Evolutionary conservation across 2,329 filamentous ascomycete genomes (phyloP).

Genomic region (Clonostachys rhizophaga): DNA sequence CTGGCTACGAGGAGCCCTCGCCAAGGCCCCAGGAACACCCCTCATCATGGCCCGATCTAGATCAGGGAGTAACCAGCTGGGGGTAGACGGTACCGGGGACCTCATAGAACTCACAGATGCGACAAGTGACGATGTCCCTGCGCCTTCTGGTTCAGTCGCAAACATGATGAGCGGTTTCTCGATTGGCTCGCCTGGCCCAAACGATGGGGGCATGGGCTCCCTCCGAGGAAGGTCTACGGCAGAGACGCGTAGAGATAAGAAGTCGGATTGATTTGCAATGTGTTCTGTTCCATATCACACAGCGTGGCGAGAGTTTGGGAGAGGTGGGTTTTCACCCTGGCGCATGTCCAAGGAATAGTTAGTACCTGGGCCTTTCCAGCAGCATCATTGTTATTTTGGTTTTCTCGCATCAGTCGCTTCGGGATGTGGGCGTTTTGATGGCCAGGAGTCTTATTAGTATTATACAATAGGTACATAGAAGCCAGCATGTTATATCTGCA

Average conservation of each 20-base stretch:
- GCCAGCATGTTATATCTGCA: not conserved
- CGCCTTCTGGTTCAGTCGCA: not conserved
- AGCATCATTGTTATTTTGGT: too few relatives aligned
- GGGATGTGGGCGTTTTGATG: not conserved
- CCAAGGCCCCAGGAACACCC: slow-evolving; percentile 53
- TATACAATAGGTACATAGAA: not conserved
- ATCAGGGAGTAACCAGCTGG: slow-evolving; percentile 11
- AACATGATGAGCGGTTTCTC: slow-evolving; percentile 3
- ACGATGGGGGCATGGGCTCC: slow-evolving; percentile 24
- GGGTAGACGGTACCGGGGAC: slow-evolving; percentile 46
- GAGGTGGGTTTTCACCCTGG: not conserved
- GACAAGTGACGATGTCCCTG: slow-evolving; percentile 47
- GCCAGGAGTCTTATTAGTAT: not conserved
- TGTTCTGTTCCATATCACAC: not conserved
- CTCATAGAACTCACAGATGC: slow-evolving; percentile 69
- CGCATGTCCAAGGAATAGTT: not conserved
- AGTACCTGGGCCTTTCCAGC: too few relatives aligned
- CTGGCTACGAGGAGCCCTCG: slow-evolving; percentile 82
- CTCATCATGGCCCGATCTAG: slow-evolving; percentile 31
- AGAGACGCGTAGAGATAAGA: not conserved
- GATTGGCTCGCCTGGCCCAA: slow-evolving; percentile 26
- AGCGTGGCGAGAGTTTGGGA: not conserved
- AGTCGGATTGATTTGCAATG: not conserved
- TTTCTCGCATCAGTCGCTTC: not conserved
- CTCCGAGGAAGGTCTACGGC: slow-evolving; percentile 28